phyloP scores from a whole-genome alignment of 371 early-diverging fungal species.

The Parasitella parasitica region DNA sequence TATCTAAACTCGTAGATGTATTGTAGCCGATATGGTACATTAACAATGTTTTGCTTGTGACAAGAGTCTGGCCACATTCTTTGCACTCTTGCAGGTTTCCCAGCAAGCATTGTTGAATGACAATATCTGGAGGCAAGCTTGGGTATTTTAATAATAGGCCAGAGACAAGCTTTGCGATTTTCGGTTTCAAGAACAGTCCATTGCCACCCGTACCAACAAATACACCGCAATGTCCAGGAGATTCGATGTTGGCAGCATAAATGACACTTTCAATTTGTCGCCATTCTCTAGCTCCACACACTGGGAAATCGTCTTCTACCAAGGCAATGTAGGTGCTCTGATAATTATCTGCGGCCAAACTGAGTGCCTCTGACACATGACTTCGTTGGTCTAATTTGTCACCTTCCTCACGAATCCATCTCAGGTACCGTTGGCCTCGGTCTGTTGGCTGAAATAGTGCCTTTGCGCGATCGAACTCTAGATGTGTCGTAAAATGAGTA shows the following conservation, averaged over 20 bases:
- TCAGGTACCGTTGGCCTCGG: constrained; percentile 40
- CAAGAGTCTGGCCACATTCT: constrained; percentile 35
- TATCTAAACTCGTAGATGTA: constrained; percentile 57
- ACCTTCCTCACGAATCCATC: constrained; percentile 47
- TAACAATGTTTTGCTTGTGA: constrained; percentile 54
- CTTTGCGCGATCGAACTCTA: constrained; percentile 38
- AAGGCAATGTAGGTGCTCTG: constrained; percentile 51
- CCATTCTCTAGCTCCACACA: constrained; percentile 56
- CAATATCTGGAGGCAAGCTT: constrained; percentile 55
- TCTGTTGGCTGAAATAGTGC: constrained; percentile 23
- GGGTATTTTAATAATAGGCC: constrained; percentile 40
- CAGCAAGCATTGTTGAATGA: constrained; percentile 57
- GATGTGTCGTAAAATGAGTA: constrained; percentile 48
- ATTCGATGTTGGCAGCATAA: constrained; percentile 44
- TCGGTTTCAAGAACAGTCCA: constrained; percentile 54
- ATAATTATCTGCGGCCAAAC: constrained; percentile 32
- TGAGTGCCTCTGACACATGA: constrained; percentile 47
- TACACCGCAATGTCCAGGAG: constrained; percentile 57
- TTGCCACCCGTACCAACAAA: constrained; percentile 68
- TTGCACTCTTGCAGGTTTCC: constrained; percentile 52
- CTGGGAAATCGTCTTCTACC: constrained; percentile 65
- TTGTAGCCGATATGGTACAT: constrained; percentile 67
- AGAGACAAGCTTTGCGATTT: constrained; percentile 41
- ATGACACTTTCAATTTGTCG: constrained; percentile 53
- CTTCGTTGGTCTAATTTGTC: constrained; percentile 39